A percentile compares a stretch with the other conserved stretches of the same genome.
Evolutionary conservation across 495 filamentous ascomycete genomes (phyloP).

Genomic region (Cryomyces antarcticus): DNA sequence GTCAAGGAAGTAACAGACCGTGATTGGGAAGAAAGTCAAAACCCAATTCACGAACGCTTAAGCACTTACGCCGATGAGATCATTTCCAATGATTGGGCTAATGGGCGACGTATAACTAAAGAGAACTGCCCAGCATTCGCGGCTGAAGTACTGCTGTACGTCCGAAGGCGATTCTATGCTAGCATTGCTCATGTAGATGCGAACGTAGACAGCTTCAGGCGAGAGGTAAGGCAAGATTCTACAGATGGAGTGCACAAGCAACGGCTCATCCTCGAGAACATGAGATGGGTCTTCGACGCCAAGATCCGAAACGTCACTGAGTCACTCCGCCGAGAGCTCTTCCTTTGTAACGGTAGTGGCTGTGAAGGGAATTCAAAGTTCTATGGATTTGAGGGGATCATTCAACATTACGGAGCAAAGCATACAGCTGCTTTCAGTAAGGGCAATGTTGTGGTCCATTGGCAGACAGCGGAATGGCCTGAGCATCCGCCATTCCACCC

Average conservation of each 20-base stretch:
- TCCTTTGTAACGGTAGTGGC: conserved; percentile 40
- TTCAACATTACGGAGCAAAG: conserved; percentile 67
- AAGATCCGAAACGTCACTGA: conserved; percentile 51
- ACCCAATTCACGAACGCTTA: conserved; percentile 37
- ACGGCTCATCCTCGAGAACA: conserved; percentile 55
- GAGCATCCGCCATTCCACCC: conserved; percentile 46
- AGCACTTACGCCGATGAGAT: conserved; percentile 41
- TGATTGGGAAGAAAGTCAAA: conserved; percentile 47
- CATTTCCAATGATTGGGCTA: conserved; percentile 35
- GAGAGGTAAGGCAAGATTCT: conserved; percentile 21
- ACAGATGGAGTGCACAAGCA: conserved; percentile 32
- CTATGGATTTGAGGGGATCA: conserved; percentile 55
- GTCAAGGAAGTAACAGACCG: conserved; percentile 38
- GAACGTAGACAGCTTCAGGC: conserved; percentile 23
- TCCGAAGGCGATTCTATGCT: conserved; percentile 39
- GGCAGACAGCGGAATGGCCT: conserved; percentile 58
- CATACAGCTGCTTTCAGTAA: conserved; percentile 47
- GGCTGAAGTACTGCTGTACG: conserved; percentile 39
- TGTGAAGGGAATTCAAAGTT: conserved; percentile 40
- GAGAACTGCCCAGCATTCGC: conserved; percentile 44
- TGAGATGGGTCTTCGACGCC: conserved; percentile 66
- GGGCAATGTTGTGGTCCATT: conserved; percentile 49
- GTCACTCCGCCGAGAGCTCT: conserved; percentile 40
- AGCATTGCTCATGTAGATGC: conserved; percentile 30
- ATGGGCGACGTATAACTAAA: conserved; percentile 32